phyloP scores from a whole-genome alignment of 2,329 filamentous ascomycete species.

The Basipetospora chlamydospora region DNA sequence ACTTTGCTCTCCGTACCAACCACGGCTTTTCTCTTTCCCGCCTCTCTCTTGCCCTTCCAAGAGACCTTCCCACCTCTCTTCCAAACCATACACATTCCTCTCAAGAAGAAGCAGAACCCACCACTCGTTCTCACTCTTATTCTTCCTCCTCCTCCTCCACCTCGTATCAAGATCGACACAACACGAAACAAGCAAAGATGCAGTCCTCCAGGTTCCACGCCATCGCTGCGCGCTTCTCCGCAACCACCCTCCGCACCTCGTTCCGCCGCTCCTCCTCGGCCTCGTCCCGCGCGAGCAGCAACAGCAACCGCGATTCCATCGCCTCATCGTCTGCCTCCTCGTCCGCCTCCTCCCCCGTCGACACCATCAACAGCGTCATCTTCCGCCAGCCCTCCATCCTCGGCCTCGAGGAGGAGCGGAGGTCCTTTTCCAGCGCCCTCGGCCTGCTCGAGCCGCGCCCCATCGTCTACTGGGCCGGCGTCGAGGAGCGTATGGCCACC shows the following conservation, averaged over 20 bases:
- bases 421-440: slow-evolving; percentile 35
- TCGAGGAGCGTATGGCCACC: slow-evolving; percentile 43
- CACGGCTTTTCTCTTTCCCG: too few relatives aligned
- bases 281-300: slow-evolving; percentile 24
- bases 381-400: slow-evolving; percentile 41
- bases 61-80: neutral
- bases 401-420: slow-evolving; percentile 43
- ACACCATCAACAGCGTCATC: slow-evolving; percentile 44
- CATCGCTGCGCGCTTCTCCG: slow-evolving; percentile 35
- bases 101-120: neutral
- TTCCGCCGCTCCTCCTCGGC: slow-evolving; percentile 29
- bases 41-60: neutral
- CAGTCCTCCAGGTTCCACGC: slow-evolving; percentile 33
- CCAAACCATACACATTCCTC: neutral
- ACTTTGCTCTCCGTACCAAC: too few relatives aligned
- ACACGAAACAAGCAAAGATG: slow-evolving; percentile 20
- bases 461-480: slow-evolving; percentile 47
- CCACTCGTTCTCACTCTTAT: neutral
- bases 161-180: neutral
- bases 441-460: slow-evolving; percentile 46
- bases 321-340: slow-evolving; percentile 31
- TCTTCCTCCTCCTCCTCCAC: neutral
- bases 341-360: slow-evolving; percentile 26
- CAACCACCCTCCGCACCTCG: slow-evolving; percentile 32
- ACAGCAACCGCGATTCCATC: slow-evolving; percentile 26